Percentiles rank a stretch among this genome's conserved stretches.
These are phyloP conservation scores for Cutaneotrichosporon sp. DNA, from an alignment of 1,284 basidiomycete species.

Conservation along the genomic window DNA sequence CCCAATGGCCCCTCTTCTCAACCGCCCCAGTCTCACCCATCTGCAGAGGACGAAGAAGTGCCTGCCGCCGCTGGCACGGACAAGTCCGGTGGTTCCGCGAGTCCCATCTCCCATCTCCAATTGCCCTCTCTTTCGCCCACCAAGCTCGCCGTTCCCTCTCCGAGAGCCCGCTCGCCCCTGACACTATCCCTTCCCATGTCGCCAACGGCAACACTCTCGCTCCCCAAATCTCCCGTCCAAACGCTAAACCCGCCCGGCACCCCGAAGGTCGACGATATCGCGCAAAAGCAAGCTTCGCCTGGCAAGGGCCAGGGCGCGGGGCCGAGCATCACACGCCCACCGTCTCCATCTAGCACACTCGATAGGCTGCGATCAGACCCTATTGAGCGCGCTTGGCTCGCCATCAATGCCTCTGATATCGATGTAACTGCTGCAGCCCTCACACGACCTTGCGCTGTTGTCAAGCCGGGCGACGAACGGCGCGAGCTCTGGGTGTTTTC, in stretches of 20 bases:
- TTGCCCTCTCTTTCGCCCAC: background rate
- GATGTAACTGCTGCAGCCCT: slow-evolving; percentile 4
- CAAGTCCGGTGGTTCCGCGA: background rate
- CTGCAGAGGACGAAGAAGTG: background rate
- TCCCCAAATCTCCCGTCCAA: too few relatives aligned
- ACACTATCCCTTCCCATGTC: too few relatives aligned
- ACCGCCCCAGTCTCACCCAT: too few relatives aligned
- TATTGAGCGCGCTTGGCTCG: slow-evolving; percentile 27
- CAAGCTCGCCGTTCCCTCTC: too few relatives aligned
- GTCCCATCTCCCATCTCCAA: background rate
- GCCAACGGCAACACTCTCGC: too few relatives aligned
- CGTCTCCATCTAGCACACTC: background rate
- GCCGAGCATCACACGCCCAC: background rate
- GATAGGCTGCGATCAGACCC: slow-evolving; percentile 18
- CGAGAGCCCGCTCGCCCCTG: too few relatives aligned
- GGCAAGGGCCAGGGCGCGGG: too few relatives aligned
- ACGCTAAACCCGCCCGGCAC: too few relatives aligned
- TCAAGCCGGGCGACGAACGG: background rate
- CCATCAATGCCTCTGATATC: slow-evolving; percentile 15
- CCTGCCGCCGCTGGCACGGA: background rate
- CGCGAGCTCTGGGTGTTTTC: slow-evolving; percentile 19
- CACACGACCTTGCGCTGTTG: slow-evolving; percentile 10
- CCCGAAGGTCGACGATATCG: background rate
- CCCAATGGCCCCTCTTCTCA: background rate
- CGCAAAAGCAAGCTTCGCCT: background rate